Evolutionary conservation across 192 early-diverging fungal genomes (phyloP).

Genomic region (Nowakowskiella sp.): DNA sequence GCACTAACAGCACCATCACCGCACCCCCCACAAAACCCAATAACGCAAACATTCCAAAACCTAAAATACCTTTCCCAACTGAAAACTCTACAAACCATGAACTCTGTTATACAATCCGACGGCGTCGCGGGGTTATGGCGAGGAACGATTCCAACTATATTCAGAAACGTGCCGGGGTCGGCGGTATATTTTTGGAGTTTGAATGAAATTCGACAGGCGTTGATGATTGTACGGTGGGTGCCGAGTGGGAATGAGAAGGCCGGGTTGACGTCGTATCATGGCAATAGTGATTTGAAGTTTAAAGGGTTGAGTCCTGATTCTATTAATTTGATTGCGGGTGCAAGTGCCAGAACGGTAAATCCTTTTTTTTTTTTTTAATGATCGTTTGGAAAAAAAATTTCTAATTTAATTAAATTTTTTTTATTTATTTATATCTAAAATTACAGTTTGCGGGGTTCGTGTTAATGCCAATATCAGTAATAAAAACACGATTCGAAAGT

Average conservation of each 20-base stretch:
- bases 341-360: constrained; percentile 15
- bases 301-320: constrained; percentile 5
- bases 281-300: background rate
- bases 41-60: constrained; percentile 4
- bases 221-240: background rate
- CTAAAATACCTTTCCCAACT: constrained; percentile 16
- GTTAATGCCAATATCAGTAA: constrained; percentile 89
- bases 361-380: background rate
- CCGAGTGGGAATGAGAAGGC: constrained; percentile 8
- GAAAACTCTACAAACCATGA: constrained; percentile 47
- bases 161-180: constrained; percentile 53
- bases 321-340: constrained; percentile 26
- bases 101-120: constrained; percentile 49
- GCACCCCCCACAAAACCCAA: background rate
- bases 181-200: constrained; percentile 66
- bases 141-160: constrained; percentile 62
- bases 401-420: background rate
- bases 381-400: background rate
- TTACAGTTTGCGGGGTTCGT: constrained; percentile 73
- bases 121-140: constrained; percentile 68
- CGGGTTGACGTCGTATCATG: background rate
- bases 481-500: constrained; percentile 90
- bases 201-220: constrained; percentile 36
- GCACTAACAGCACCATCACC: no score
- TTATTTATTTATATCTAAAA: constrained; percentile 16